Evolutionary conservation across 208 protist genomes (phyloP).

Genomic region (Acanthamoeba castellanii): DNA sequence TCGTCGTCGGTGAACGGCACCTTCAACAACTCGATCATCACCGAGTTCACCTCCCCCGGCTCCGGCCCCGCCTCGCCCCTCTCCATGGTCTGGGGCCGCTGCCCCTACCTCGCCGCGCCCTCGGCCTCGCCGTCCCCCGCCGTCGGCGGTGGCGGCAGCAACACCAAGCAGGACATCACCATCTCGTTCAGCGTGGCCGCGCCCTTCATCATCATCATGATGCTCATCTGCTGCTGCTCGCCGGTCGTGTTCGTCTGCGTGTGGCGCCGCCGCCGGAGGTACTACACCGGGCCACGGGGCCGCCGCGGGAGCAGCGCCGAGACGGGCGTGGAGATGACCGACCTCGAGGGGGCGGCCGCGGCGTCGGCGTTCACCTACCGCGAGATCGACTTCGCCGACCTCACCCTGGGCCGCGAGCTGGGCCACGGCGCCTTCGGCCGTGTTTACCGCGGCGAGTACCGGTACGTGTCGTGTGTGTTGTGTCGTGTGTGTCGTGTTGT

Average conservation of each 20-base stretch:
- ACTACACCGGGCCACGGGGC: background rate
- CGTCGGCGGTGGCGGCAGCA: background rate
- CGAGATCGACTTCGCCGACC: conserved; percentile 19
- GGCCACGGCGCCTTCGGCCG: conserved; percentile 33
- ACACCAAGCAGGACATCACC: background rate
- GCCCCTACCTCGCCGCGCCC: background rate
- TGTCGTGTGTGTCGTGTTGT: background rate
- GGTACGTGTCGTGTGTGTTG: background rate
- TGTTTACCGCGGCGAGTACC: background rate
- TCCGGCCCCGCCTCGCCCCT: background rate
- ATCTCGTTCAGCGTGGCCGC: background rate
- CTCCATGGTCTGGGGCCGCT: background rate
- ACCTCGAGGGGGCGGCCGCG: background rate
- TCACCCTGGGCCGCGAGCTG: background rate
- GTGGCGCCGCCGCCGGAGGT: background rate
- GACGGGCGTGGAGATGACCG: background rate
- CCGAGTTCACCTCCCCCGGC: background rate
- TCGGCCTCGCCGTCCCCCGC: background rate
- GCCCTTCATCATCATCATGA: background rate
- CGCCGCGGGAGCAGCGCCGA: background rate
- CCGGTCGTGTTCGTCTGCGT: background rate
- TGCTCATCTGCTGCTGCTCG: too few relatives aligned
- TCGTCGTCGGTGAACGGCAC: background rate
- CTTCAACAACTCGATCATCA: background rate
- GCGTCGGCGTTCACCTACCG: background rate